These are phyloP conservation scores for Diplodia mutila DNA, from an alignment of 2,329 filamentous ascomycete genomes.

Conservation along the genomic window DNA sequence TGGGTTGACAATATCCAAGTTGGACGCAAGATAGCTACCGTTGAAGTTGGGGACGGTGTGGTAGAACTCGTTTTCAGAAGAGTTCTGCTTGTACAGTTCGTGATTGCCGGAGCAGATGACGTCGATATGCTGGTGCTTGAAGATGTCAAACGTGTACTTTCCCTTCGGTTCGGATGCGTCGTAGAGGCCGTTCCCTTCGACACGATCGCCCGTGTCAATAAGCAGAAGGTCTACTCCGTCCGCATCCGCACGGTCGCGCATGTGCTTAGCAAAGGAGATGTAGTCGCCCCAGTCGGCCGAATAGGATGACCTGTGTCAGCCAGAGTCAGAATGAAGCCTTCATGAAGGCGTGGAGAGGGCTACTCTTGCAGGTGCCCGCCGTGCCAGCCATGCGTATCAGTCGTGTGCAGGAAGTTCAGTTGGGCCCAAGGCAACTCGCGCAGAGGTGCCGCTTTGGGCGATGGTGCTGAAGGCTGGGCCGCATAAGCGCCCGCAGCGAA, in stretches of 20 bases:
- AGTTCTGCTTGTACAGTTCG: conserved; percentile 83
- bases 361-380: conserved; percentile 91
- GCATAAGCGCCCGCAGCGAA: conserved; percentile 36
- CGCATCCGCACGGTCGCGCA: conserved; percentile 77
- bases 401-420: conserved; percentile 92
- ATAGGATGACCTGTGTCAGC: conserved; percentile 71
- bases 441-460: conserved; percentile 78
- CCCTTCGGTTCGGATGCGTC: conserved; percentile 88
- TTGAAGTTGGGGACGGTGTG: conserved; percentile 83
- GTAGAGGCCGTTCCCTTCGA: conserved; percentile 94
- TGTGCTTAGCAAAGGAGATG: conserved; percentile 84
- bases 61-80: conserved; percentile 76
- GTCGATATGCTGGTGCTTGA: conserved; percentile 81
- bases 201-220: conserved; percentile 90
- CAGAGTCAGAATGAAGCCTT: conserved; percentile 17
- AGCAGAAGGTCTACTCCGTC: conserved; percentile 83
- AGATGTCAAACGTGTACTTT: conserved; percentile 84
- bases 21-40: conserved; percentile 83
- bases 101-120: conserved; percentile 89
- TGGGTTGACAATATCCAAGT: conserved; percentile 83
- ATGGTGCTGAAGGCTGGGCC: conserved; percentile 79
- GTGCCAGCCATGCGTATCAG: conserved; percentile 93
- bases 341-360: conserved; percentile 33
- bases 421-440: conserved; percentile 88
- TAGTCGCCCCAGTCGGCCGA: conserved; percentile 98